Conservation (phyloP, 2,329 filamentous ascomycete genomes). For the Xylariales sp. region DNA sequence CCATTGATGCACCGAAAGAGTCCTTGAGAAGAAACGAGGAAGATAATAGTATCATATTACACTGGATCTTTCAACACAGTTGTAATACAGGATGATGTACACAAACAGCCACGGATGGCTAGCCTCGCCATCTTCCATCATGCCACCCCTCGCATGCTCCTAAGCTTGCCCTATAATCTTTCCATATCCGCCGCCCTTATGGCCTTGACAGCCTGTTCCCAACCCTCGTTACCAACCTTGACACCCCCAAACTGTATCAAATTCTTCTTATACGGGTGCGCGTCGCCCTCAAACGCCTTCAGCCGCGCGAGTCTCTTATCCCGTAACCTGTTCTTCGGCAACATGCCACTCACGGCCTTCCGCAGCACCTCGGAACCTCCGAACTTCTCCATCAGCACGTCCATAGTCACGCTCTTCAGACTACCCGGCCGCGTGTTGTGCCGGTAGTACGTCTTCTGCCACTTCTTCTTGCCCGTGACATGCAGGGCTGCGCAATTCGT, state of each 20-base stretch:
- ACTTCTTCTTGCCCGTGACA: conserved; percentile 86
- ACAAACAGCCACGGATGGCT: too few species aligned
- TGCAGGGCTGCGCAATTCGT: conserved; percentile 82
- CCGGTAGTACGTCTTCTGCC: conserved; percentile 92
- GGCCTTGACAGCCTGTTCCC: conserved; percentile 46
- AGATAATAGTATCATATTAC: not conserved
- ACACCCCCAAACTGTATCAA: conserved; percentile 67
- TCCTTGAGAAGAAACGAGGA: not conserved
- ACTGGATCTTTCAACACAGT: not conserved
- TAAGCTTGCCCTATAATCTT: conserved; percentile 39
- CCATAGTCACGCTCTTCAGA: conserved; percentile 87
- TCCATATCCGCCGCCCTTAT: conserved; percentile 45
- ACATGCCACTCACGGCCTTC: conserved; percentile 91
- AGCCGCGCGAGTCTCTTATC: conserved; percentile 82
- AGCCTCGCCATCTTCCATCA: too few species aligned
- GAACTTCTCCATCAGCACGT: conserved; percentile 83
- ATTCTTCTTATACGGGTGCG: conserved; percentile 89
- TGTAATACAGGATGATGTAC: conserved; percentile 7
- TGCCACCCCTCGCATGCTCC: not conserved
- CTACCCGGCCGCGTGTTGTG: conserved; percentile 88
- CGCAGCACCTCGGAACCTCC: conserved; percentile 87
- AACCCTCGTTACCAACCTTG: conserved; percentile 47
- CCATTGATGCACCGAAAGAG: not conserved
- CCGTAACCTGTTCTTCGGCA: conserved; percentile 91
- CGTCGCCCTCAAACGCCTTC: conserved; percentile 92